Percentiles rank a stretch among this genome's conserved stretches.
phyloP scores from a whole-genome alignment of 768 basidiomycete genomes.

The Suillus occidentalis region DNA sequence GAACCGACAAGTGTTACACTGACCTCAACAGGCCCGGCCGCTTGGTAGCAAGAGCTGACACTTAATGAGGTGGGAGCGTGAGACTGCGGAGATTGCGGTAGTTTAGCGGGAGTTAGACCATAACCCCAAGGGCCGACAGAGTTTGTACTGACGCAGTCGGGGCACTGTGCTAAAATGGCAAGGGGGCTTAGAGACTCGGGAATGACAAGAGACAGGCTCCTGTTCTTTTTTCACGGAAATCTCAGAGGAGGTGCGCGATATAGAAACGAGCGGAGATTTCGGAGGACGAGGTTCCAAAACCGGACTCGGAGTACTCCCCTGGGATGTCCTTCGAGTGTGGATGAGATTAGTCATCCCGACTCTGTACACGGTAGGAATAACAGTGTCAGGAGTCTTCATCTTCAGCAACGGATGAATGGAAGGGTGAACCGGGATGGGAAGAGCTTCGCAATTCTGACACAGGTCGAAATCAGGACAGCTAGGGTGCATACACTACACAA shows the following conservation, averaged over 20 bases:
- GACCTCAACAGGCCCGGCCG: conserved; percentile 7
- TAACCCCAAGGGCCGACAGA: not conserved
- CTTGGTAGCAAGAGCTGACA: too few relatives aligned
- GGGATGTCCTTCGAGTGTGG: not conserved
- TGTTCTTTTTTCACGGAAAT: not conserved
- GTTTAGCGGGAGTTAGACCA: not conserved
- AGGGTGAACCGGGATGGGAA: conserved; percentile 77
- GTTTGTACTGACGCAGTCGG: not conserved
- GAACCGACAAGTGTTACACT: not conserved
- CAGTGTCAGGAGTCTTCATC: conserved; percentile 54
- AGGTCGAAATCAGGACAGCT: conserved; percentile 81
- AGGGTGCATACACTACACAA: conserved; percentile 72
- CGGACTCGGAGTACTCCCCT: not conserved
- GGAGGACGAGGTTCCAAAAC: not conserved
- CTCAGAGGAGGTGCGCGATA: not conserved
- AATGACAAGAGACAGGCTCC: too few relatives aligned
- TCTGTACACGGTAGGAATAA: conserved; percentile 45
- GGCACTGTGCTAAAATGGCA: not conserved
- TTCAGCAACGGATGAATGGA: conserved; percentile 71
- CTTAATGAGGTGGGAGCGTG: not conserved
- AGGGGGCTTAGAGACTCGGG: not conserved
- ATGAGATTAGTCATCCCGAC: conserved; percentile 19
- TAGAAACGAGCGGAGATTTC: not conserved
- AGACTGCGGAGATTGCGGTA: conserved; percentile 1
- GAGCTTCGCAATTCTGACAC: conserved; percentile 75